These are phyloP conservation scores for Omphalotus olearius DNA, from an alignment of 1,284 basidiomycete genomes.

Conservation along the genomic window DNA sequence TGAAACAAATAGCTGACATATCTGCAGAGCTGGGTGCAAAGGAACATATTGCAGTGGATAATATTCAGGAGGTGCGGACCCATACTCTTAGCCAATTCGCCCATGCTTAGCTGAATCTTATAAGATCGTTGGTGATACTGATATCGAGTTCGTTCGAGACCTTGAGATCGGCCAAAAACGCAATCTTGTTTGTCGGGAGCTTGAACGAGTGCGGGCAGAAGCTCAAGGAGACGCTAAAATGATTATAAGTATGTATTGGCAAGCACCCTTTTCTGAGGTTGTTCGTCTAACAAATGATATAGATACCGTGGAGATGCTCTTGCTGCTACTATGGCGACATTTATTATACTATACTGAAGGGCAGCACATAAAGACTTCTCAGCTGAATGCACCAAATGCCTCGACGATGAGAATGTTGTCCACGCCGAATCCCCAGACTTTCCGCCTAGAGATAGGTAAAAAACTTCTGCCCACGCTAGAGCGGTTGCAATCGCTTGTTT, in stretches of 20 bases:
- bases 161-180: slow-evolving; percentile 68
- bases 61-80: slow-evolving; percentile 59
- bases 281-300: slow-evolving; percentile 8
- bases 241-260: slow-evolving; percentile 44
- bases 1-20: slow-evolving; percentile 67
- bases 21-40: slow-evolving; percentile 68
- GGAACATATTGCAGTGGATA: slow-evolving; percentile 67
- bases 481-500: slow-evolving; percentile 45
- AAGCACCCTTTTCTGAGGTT: slow-evolving; percentile 7
- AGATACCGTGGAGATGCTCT: slow-evolving; percentile 80
- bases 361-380: slow-evolving; percentile 31
- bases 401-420: slow-evolving; percentile 53
- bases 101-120: not conserved
- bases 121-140: slow-evolving; percentile 55
- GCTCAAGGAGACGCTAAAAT: slow-evolving; percentile 46
- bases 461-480: slow-evolving; percentile 48
- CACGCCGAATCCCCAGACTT: slow-evolving; percentile 45
- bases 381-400: slow-evolving; percentile 38
- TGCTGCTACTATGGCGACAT: slow-evolving; percentile 86
- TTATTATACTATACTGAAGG: slow-evolving; percentile 57
- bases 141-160: slow-evolving; percentile 52
- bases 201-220: slow-evolving; percentile 43
- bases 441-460: slow-evolving; percentile 51
- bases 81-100: not conserved
- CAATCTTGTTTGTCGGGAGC: slow-evolving; percentile 55